Conservation (phyloP, 2,329 filamentous ascomycete species). For the Ascochyta clinopodiicola region DNA sequence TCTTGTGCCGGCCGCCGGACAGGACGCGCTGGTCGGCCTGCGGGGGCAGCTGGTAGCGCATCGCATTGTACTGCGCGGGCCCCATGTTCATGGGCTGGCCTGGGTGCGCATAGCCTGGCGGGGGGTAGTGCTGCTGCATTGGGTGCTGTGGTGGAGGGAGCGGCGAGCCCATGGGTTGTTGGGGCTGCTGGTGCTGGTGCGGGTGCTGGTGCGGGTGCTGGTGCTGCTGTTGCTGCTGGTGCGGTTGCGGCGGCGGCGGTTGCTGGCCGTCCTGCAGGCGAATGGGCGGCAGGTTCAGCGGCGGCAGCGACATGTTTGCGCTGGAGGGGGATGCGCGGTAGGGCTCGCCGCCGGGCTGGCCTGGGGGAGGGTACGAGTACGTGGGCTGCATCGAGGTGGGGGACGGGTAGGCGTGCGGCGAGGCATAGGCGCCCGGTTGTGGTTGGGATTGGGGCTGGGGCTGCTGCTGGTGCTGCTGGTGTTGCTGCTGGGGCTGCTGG, state of each 20-base stretch:
- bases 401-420: conserved; percentile 59
- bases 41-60: conserved; percentile 65
- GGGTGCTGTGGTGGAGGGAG: conserved; percentile 61
- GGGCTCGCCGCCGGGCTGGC: conserved; percentile 48
- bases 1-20: conserved; percentile 69
- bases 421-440: conserved; percentile 49
- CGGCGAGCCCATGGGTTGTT: conserved; percentile 59
- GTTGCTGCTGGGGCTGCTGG: conserved; percentile 20
- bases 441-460: conserved; percentile 2
- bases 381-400: conserved; percentile 56
- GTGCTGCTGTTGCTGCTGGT: conserved; percentile 56
- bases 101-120: conserved; percentile 49
- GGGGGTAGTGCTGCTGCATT: conserved; percentile 61
- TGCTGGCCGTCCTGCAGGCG: conserved; percentile 56
- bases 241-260: conserved; percentile 37
- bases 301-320: conserved; percentile 53
- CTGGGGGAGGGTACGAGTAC: conserved; percentile 56
- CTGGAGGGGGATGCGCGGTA: conserved; percentile 56
- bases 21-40: conserved; percentile 59
- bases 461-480: conserved; percentile 30
- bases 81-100: conserved; percentile 58
- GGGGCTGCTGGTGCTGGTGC: conserved; percentile 44
- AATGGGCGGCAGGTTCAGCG: conserved; percentile 60
- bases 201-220: conserved; percentile 43
- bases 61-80: conserved; percentile 53